A percentile compares a stretch with the other conserved stretches of the same genome.
Conservation (phyloP, 1,284 basidiomycete species). For the Ceratobasidium sp. region DNA sequence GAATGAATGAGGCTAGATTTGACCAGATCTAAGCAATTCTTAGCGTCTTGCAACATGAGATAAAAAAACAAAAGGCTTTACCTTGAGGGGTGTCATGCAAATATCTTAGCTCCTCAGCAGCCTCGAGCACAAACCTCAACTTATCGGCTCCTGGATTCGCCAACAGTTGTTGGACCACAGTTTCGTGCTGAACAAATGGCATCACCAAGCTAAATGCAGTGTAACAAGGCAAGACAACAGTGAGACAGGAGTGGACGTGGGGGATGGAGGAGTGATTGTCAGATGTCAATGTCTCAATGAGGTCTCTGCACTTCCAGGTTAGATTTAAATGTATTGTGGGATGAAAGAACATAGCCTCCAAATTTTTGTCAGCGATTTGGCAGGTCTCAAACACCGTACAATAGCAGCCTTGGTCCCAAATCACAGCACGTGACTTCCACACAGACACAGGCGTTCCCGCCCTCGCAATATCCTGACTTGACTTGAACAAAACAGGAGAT, state of each 20-base stretch:
- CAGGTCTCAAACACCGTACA: slow-evolving; percentile 25
- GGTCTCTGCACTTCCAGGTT: slow-evolving; percentile 4
- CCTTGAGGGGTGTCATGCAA: slow-evolving; percentile 39
- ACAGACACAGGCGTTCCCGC: too few species aligned
- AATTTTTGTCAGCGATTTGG: slow-evolving; percentile 28
- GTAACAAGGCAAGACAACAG: slow-evolving; percentile 23
- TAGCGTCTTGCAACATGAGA: neutral
- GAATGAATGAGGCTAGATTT: slow-evolving; percentile 21
- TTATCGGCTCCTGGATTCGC: slow-evolving; percentile 13
- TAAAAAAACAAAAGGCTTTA: neutral
- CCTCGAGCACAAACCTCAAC: slow-evolving; percentile 30
- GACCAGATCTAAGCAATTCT: slow-evolving; percentile 18
- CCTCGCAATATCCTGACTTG: too few species aligned
- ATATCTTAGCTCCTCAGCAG: slow-evolving; percentile 35
- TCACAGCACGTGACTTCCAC: slow-evolving; percentile 21
- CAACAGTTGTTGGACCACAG: slow-evolving; percentile 29
- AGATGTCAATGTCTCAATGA: slow-evolving; percentile 17
- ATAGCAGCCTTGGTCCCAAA: slow-evolving; percentile 10
- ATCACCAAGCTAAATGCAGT: slow-evolving; percentile 32
- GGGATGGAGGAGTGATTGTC: slow-evolving; percentile 37
- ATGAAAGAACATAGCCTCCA: neutral
- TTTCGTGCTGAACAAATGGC: slow-evolving; percentile 4
- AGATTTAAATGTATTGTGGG: neutral
- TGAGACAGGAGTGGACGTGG: slow-evolving; percentile 24
- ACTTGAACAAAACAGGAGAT: too few species aligned